Conservation (phyloP, 768 basidiomycete genomes). For the Daedaleopsis nitida region DNA sequence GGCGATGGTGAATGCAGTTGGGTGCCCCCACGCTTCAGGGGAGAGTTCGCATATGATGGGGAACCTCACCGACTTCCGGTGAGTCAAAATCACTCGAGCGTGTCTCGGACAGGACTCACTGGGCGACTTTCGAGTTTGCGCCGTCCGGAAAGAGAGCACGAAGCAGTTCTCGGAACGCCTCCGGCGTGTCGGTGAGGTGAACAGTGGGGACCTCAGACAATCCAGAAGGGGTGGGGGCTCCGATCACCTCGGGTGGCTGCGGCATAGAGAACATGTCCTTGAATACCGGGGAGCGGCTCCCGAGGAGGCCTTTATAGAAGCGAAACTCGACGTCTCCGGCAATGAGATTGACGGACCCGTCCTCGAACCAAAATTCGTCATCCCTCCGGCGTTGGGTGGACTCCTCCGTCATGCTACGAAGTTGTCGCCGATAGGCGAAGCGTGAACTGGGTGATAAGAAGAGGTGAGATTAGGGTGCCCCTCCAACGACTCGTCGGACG, state of each 20-base stretch:
- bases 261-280: conserved; percentile 13
- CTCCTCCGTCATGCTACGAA: no score
- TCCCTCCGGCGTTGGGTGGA: no score
- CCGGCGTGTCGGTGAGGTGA: neutral
- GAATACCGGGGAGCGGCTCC: conserved; percentile 12
- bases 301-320: conserved; percentile 6
- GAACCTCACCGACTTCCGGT: no score
- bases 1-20: neutral
- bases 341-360: conserved; percentile 11
- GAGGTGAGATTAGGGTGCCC: no score
- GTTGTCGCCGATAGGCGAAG: no score
- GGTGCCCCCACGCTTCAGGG: no score
- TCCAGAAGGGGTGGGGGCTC: no score
- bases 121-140: no score
- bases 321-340: neutral
- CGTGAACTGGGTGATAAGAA: no score
- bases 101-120: neutral
- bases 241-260: neutral
- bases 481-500: no score
- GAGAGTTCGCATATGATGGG: no score
- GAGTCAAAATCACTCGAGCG: no score
- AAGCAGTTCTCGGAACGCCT: neutral
- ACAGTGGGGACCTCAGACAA: neutral
- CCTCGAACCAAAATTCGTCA: conserved; percentile 11
- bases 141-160: neutral